phyloP scores from a whole-genome alignment of 2,329 filamentous ascomycete species.

The Emergomyces africanus region DNA sequence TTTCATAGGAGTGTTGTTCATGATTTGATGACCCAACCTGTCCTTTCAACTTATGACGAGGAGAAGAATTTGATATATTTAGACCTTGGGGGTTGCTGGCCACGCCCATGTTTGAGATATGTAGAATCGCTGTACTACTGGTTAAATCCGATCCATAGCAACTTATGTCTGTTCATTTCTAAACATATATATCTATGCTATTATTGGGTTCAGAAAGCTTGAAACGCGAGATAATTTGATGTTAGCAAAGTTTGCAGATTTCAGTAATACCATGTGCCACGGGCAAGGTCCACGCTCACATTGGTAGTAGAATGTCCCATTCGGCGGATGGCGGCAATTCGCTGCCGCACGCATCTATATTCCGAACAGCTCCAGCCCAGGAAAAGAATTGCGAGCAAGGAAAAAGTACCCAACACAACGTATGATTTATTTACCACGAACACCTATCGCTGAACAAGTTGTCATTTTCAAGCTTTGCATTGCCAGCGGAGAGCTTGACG shows the following conservation, averaged over 20 bases:
- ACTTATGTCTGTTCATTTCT: background rate
- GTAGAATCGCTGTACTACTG: background rate
- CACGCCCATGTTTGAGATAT: background rate
- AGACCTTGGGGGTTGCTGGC: background rate
- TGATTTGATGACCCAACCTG: background rate
- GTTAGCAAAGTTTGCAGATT: background rate
- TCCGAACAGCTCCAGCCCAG: too few species aligned
- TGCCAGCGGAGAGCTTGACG: too few species aligned
- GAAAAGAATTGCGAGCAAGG: too few species aligned
- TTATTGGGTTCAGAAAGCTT: background rate
- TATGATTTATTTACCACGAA: too few species aligned
- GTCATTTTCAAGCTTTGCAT: background rate
- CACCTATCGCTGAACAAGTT: too few species aligned
- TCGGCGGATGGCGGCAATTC: too few species aligned
- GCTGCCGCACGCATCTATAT: too few species aligned
- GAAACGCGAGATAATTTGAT: background rate
- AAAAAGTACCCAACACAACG: too few species aligned
- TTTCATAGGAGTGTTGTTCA: background rate
- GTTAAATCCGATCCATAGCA: background rate
- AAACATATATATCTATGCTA: background rate
- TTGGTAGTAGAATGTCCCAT: too few species aligned
- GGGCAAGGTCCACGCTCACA: too few species aligned
- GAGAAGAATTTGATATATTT: background rate
- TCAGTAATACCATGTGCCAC: too few species aligned
- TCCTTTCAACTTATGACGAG: background rate